Evolutionary conservation across 2,329 filamentous ascomycete species (phyloP).

Genomic region (Phyllosticta citrichinensis): DNA sequence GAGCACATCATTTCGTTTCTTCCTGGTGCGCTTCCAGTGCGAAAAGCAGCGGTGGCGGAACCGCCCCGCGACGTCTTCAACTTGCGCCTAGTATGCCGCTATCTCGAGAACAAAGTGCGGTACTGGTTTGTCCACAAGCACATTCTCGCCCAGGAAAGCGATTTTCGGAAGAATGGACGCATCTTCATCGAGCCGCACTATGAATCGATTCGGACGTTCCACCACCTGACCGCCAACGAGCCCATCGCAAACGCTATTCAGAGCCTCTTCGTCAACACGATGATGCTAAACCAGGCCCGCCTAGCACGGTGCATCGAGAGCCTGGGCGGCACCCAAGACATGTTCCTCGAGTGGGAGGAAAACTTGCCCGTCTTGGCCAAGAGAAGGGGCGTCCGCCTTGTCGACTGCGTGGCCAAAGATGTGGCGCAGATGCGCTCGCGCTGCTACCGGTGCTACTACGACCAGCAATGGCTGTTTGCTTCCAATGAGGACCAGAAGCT

Average conservation of each 20-base stretch:
- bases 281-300: background rate
- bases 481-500: background rate
- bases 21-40: background rate
- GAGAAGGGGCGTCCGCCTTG: background rate
- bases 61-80: background rate
- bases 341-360: background rate
- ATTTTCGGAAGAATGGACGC: background rate
- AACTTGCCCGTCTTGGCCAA: background rate
- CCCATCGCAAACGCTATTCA: background rate
- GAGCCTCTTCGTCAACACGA: background rate
- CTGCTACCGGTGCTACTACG: background rate
- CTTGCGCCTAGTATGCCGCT: background rate
- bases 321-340: background rate
- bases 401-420: background rate
- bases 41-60: background rate
- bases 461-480: background rate
- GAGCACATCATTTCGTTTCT: background rate
- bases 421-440: background rate
- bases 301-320: background rate
- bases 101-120: background rate
- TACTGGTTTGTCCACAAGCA: background rate
- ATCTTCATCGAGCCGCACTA: background rate
- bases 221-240: background rate
- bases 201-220: background rate
- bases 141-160: background rate